Conservation (phyloP, 2,329 filamentous ascomycete species). For the Kalmusia sp. region DNA sequence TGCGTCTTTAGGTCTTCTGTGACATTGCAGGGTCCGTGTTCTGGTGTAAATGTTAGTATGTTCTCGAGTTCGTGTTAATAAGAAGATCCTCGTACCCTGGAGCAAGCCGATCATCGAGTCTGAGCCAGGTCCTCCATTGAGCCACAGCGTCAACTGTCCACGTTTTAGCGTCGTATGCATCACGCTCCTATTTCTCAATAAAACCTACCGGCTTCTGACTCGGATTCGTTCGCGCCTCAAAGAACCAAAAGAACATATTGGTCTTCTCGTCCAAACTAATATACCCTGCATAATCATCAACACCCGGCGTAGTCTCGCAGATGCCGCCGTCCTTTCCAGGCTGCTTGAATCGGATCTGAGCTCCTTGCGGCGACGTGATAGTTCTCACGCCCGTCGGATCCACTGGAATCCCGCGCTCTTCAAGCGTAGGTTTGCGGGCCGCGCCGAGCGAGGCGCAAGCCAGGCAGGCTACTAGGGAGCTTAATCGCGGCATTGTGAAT, state of each 20-base stretch:
- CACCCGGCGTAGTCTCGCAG: constrained; percentile 50
- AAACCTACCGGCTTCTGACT: constrained; percentile 31
- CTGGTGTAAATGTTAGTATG: too few species aligned
- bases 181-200: too few species aligned
- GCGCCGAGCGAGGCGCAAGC: constrained; percentile 20
- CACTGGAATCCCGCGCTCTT: constrained; percentile 37
- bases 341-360: constrained; percentile 44
- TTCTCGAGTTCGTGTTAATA: too few species aligned
- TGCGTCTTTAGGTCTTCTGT: constrained; percentile 47
- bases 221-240: constrained; percentile 55
- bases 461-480: constrained; percentile 6
- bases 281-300: constrained; percentile 47
- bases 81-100: constrained; percentile 42
- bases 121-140: constrained; percentile 62
- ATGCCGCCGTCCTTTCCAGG: constrained; percentile 49
- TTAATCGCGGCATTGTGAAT: too few species aligned
- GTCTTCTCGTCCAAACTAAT: constrained; percentile 44
- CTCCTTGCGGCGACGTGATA: constrained; percentile 43
- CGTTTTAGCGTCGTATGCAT: constrained; percentile 31
- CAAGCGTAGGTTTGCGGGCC: constrained; percentile 33
- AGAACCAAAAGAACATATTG: constrained; percentile 57
- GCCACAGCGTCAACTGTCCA: constrained; percentile 55
- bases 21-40: constrained; percentile 55
- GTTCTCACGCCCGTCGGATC: constrained; percentile 40
- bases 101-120: constrained; percentile 65